phyloP scores from a whole-genome alignment of 2,329 filamentous ascomycete genomes.

The Fusarium nurragi region DNA sequence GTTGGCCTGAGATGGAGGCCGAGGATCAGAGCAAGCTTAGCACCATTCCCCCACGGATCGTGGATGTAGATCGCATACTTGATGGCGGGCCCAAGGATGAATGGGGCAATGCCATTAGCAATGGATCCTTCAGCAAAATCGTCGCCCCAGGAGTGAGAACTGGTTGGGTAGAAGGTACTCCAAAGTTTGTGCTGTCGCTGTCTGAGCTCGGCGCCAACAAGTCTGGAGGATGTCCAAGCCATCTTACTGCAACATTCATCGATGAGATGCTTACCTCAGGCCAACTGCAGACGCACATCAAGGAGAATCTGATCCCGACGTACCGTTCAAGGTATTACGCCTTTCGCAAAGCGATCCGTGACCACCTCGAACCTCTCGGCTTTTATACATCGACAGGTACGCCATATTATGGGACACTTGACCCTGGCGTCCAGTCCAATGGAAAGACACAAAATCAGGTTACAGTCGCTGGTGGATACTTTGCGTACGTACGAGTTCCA shows the following conservation, averaged over 20 bases:
- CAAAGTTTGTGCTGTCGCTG: neutral
- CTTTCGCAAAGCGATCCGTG: neutral
- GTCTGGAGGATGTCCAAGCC: neutral
- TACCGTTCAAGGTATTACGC: neutral
- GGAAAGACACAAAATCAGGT: too few species aligned
- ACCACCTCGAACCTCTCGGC: neutral
- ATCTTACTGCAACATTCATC: neutral
- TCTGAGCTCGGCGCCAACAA: neutral
- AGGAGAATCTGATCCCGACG: neutral
- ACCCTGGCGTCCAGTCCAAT: neutral
- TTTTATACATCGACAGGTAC: neutral
- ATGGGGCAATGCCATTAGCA: neutral
- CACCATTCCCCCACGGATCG: neutral
- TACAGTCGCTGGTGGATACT: neutral
- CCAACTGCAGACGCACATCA: neutral
- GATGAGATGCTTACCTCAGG: neutral
- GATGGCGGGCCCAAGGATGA: neutral
- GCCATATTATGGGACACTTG: neutral
- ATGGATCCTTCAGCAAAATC: neutral
- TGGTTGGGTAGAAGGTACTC: neutral
- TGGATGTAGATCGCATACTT: neutral
- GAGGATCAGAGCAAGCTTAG: neutral
- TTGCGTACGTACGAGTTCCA: neutral
- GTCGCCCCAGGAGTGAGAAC: neutral
- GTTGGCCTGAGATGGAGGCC: neutral